Base-by-base conservation (phyloP, 257 asterid genomes). In the Fraxinus cuspidata region DNA sequence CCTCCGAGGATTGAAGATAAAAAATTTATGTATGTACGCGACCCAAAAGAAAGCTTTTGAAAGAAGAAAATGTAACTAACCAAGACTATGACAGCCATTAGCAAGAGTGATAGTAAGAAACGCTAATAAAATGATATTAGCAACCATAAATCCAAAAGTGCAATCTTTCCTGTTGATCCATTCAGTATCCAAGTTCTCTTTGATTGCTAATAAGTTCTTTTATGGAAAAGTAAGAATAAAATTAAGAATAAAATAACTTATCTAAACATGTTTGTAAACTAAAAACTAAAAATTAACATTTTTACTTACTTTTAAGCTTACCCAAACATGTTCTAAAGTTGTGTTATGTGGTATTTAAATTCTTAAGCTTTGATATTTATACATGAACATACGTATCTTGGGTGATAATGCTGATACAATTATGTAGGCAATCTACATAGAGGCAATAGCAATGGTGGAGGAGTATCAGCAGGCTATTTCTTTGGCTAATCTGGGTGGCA, bases 391-490 rank as follows among this genome's bases (percentile, higher is more conserved):
- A n/a, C 4, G 31, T 2, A 23, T 21, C 27, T 58, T 38, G 27
- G 74, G 38, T 67, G 83, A 29, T 71, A 18, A 27, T 40, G 73
- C 79, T 38, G 51, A 15, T 71, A 18, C 31, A 32, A 72, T 60
- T 77, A 73, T 29, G 16, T 85, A 95, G 99, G 96, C 97, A 69
- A 83, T 95, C 78, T 93, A 95, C 85, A 77, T 88, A 27, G 99
- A 95, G 85, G 94, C 96, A n/a, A 85, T 84, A 75, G 88, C 97
- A 65, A 92, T 95, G 99, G 92, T 95, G 83, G 99, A 95, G 87
- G 99, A 93, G 87, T 89, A 88, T 81, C 98, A 93, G 83, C 98
- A 91, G 83, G 92, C 97, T 25, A 86, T 86, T 82, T 90, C 98
- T 1, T 87, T 89, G 74, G 87, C 89, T 65, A 90, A 82, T 88